Evolutionary conservation across 176 grass and related monocot genomes (phyloP).

Genomic region (Oryza punctata): DNA sequence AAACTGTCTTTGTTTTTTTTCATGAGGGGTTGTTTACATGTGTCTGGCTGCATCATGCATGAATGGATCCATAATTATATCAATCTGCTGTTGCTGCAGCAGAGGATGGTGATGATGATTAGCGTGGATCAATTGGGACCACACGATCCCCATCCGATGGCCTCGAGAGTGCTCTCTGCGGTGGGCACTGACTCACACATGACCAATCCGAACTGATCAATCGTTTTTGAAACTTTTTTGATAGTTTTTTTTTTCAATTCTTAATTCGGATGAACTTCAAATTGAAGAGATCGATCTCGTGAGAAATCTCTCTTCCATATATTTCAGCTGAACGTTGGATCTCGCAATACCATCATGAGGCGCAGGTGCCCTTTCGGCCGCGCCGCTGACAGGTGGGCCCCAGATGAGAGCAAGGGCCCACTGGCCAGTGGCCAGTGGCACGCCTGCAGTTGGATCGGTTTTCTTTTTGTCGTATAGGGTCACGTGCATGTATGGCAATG

Average conservation of each 20-base stretch:
- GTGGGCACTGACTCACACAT: background rate
- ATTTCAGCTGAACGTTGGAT: background rate
- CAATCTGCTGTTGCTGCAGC: background rate
- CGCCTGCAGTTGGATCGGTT: background rate
- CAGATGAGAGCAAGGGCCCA: background rate
- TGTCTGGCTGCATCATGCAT: background rate
- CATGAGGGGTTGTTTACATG: constrained; percentile 1
- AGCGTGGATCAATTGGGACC: background rate
- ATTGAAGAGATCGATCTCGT: too few species aligned
- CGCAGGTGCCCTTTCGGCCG: background rate
- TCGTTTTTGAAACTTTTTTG: background rate
- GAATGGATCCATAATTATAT: background rate
- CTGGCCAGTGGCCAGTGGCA: background rate
- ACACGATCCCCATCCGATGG: constrained; percentile 34
- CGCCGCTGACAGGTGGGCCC: background rate
- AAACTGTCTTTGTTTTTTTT: background rate
- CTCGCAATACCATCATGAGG: background rate
- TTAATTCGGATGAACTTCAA: background rate
- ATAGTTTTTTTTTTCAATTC: background rate
- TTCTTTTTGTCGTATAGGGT: background rate
- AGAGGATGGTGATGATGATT: background rate
- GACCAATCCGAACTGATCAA: background rate
- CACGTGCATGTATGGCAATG: background rate
- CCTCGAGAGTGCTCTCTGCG: constrained; percentile 5
- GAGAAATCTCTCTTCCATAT: background rate